These are phyloP conservation scores for Debaryomyces maramus DNA, from an alignment of 805 yeast species.

Conservation along the genomic window DNA sequence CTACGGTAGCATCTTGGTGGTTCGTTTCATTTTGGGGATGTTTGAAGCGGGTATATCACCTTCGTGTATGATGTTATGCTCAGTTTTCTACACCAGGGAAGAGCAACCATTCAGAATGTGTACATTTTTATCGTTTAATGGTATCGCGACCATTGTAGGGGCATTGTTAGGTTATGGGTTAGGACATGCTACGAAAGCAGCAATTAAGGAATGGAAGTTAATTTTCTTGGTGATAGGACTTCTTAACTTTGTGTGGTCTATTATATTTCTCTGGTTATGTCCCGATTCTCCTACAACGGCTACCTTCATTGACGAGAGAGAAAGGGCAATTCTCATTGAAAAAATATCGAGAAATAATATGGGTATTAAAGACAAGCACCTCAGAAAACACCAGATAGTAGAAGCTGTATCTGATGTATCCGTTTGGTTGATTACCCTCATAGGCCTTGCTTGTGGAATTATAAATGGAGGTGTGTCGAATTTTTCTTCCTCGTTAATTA, in stretches of 20 bases:
- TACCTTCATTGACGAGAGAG: constrained; percentile 32
- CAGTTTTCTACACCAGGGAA: constrained; percentile 31
- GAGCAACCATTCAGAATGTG: constrained; percentile 34
- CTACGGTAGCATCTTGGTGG: constrained; percentile 33
- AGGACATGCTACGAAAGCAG: constrained; percentile 25
- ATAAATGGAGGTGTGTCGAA: constrained; percentile 29
- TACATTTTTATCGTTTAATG: constrained; percentile 27
- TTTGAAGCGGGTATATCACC: constrained; percentile 39
- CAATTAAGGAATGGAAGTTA: constrained; percentile 26
- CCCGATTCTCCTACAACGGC: constrained; percentile 31
- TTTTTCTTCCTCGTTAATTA: constrained; percentile 27
- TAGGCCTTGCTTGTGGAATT: constrained; percentile 32
- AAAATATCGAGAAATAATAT: constrained; percentile 23
- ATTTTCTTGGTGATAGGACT: constrained; percentile 21
- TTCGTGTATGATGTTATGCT: constrained; percentile 32
- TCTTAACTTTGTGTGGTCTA: constrained; percentile 19
- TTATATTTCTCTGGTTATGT: constrained; percentile 16
- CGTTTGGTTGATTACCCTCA: constrained; percentile 19
- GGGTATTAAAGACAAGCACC: constrained; percentile 26
- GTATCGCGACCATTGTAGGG: constrained; percentile 27
- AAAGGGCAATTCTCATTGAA: constrained; percentile 23
- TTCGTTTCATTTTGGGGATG: constrained; percentile 34
- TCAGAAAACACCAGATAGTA: constrained; percentile 18
- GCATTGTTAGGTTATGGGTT: constrained; percentile 28
- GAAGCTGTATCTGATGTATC: constrained; percentile 23